phyloP scores from a whole-genome alignment of 768 basidiomycete species.

The Rhodotorula taiwanensis region DNA sequence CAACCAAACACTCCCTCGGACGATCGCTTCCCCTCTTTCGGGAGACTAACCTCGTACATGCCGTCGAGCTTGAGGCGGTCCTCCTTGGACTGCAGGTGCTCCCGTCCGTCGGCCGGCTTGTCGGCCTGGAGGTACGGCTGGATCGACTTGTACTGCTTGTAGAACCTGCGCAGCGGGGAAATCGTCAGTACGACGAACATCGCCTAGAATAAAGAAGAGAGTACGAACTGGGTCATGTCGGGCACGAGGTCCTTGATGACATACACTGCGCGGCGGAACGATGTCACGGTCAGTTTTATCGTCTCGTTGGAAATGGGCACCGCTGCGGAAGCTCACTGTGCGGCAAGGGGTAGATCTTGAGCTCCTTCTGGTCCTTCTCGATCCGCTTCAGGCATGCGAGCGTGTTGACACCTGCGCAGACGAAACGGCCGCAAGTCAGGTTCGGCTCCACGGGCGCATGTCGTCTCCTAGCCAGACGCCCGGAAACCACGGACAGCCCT shows the following conservation, averaged over 20 bases:
- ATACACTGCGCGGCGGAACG: slow-evolving; percentile 61
- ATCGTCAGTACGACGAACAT: slow-evolving; percentile 52
- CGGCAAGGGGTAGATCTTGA: slow-evolving; percentile 93
- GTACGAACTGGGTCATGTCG: slow-evolving; percentile 47
- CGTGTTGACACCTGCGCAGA: slow-evolving; percentile 57
- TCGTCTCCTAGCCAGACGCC: neutral
- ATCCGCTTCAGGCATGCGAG: slow-evolving; percentile 95
- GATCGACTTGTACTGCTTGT: slow-evolving; percentile 99
- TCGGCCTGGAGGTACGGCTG: slow-evolving; percentile 54
- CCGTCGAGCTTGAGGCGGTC: slow-evolving; percentile 93
- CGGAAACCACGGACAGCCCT: neutral
- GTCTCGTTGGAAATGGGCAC: neutral
- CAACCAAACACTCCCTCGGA: too few relatives aligned
- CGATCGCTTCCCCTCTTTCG: too few relatives aligned
- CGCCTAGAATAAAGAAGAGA: neutral
- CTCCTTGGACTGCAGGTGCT: slow-evolving; percentile 81
- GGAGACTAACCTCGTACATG: slow-evolving; percentile 67
- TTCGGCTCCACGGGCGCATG: too few relatives aligned
- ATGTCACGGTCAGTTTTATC: neutral
- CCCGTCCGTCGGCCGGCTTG: slow-evolving; percentile 44
- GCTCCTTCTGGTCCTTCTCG: slow-evolving; percentile 67
- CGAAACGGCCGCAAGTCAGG: too few relatives aligned
- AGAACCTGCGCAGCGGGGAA: slow-evolving; percentile 59
- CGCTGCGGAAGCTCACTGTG: slow-evolving; percentile 59
- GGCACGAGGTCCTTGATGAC: slow-evolving; percentile 96